These are phyloP conservation scores for Dinochytrium kinnereticum DNA, from an alignment of 371 early-diverging fungal species.

Conservation along the genomic window DNA sequence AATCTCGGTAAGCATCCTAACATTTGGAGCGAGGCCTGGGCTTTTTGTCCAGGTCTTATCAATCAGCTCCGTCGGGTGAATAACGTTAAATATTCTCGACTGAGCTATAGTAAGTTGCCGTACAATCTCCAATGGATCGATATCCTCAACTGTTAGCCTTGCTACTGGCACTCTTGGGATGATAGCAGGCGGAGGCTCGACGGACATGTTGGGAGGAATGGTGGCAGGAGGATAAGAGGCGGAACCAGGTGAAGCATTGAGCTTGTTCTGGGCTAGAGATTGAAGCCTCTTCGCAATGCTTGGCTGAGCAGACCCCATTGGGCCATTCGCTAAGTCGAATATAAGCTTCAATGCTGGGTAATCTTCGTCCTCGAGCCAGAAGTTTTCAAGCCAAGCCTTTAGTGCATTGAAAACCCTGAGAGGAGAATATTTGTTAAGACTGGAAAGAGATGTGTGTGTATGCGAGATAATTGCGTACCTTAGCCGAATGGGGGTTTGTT, in stretches of 20 bases:
- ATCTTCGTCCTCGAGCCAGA: conserved; percentile 79
- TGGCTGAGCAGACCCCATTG: conserved; percentile 73
- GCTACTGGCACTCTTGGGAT: conserved; percentile 38
- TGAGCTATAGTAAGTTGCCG: conserved; percentile 91
- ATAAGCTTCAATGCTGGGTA: conserved; percentile 68
- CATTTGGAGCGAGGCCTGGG: conserved; percentile 30
- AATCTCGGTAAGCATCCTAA: conserved; percentile 59
- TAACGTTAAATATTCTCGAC: conserved; percentile 75
- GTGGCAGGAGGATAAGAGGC: conserved; percentile 3
- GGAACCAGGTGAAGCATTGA: conserved; percentile 15
- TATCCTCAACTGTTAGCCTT: conserved; percentile 67
- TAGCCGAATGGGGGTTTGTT: conserved; percentile 82
- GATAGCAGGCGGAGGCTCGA: conserved; percentile 22
- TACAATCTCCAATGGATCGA: conserved; percentile 89
- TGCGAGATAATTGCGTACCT: neutral
- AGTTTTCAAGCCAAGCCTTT: conserved; percentile 89
- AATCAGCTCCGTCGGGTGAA: conserved; percentile 85
- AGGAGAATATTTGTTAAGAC: neutral
- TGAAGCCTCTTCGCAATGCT: conserved; percentile 56
- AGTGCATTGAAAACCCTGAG: conserved; percentile 84
- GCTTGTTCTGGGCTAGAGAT: conserved; percentile 32
- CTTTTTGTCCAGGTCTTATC: conserved; percentile 83
- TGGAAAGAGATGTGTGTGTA: no score
- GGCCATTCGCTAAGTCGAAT: conserved; percentile 77
- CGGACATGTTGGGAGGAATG: neutral